phyloP scores from a whole-genome alignment of 1,284 basidiomycete species.

The Singerocomus inundabilis region DNA sequence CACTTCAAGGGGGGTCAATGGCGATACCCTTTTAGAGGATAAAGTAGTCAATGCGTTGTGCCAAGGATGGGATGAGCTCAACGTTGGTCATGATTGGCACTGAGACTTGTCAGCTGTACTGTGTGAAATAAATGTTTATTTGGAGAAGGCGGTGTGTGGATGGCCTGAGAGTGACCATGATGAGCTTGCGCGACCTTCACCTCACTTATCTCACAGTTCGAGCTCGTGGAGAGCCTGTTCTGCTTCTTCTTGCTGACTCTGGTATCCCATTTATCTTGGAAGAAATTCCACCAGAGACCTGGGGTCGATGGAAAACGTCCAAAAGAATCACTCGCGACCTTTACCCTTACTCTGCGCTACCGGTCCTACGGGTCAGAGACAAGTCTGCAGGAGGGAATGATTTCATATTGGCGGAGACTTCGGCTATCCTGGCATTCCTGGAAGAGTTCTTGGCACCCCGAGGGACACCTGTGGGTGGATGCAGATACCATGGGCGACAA shows the following conservation, averaged over 20 bases:
- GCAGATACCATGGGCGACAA: background rate
- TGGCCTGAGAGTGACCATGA: conserved; percentile 1
- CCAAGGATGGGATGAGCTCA: background rate
- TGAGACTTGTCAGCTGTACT: background rate
- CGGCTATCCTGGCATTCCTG: conserved; percentile 24
- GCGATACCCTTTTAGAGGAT: conserved; percentile 38
- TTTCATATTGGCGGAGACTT: conserved; percentile 26
- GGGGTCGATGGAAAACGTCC: conserved; percentile 17
- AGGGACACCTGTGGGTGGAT: conserved; percentile 15
- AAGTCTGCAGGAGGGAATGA: conserved; percentile 9
- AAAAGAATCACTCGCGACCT: conserved; percentile 16
- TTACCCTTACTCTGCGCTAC: conserved; percentile 27
- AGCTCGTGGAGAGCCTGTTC: conserved; percentile 27
- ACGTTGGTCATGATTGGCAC: background rate
- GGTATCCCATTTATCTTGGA: conserved; percentile 22
- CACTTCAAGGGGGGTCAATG: conserved; percentile 45
- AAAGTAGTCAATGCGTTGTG: background rate
- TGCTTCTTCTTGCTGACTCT: conserved; percentile 27
- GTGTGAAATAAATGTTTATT: background rate
- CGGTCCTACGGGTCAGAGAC: conserved; percentile 24
- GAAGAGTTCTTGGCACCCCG: conserved; percentile 19
- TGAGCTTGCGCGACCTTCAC: conserved; percentile 18
- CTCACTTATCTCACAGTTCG: conserved; percentile 24
- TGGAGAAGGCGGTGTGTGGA: background rate
- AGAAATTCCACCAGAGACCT: conserved; percentile 12